Evolutionary conservation across 352 stramenopile genomes (phyloP).

Genomic region (Phytophthora tubulina): DNA sequence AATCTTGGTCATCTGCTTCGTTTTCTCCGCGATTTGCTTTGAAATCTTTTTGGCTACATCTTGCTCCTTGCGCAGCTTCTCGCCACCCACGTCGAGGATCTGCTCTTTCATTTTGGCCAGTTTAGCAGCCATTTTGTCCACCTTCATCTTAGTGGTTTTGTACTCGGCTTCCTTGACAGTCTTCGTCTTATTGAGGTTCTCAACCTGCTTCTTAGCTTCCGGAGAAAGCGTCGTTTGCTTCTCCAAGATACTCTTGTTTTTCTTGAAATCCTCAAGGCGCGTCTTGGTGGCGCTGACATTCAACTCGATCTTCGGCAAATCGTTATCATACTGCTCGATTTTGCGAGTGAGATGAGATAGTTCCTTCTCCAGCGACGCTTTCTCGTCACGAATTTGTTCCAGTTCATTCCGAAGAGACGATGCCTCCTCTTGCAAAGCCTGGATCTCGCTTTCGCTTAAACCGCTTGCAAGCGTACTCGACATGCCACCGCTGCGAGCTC

Average conservation of each 20-base stretch:
- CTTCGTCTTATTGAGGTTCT: slow-evolving; percentile 87
- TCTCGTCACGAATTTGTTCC: slow-evolving; percentile 69
- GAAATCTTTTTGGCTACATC: slow-evolving; percentile 86
- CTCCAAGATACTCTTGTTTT: slow-evolving; percentile 77
- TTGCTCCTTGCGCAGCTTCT: slow-evolving; percentile 95
- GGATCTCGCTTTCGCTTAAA: slow-evolving; percentile 72
- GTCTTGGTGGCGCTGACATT: slow-evolving; percentile 77
- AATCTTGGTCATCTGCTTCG: slow-evolving; percentile 90
- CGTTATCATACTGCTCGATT: slow-evolving; percentile 92
- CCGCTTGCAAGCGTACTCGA: slow-evolving; percentile 68
- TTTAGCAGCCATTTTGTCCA: slow-evolving; percentile 76
- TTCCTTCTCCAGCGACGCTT: slow-evolving; percentile 85
- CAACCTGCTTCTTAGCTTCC: slow-evolving; percentile 89
- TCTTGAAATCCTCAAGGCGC: slow-evolving; percentile 66
- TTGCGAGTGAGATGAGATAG: slow-evolving; percentile 82
- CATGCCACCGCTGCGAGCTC: slow-evolving; percentile 95
- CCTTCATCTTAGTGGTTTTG: slow-evolving; percentile 65
- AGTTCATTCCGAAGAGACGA: slow-evolving; percentile 60
- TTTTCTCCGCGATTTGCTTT: slow-evolving; percentile 89
- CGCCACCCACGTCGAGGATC: slow-evolving; percentile 96
- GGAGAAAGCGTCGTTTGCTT: slow-evolving; percentile 89
- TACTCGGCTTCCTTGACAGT: slow-evolving; percentile 91
- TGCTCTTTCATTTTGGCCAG: slow-evolving; percentile 94
- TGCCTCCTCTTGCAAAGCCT: slow-evolving; percentile 66
- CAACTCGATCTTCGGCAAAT: slow-evolving; percentile 92